phyloP scores from a whole-genome alignment of 768 basidiomycete genomes.

The Neoboletus magnificus region DNA sequence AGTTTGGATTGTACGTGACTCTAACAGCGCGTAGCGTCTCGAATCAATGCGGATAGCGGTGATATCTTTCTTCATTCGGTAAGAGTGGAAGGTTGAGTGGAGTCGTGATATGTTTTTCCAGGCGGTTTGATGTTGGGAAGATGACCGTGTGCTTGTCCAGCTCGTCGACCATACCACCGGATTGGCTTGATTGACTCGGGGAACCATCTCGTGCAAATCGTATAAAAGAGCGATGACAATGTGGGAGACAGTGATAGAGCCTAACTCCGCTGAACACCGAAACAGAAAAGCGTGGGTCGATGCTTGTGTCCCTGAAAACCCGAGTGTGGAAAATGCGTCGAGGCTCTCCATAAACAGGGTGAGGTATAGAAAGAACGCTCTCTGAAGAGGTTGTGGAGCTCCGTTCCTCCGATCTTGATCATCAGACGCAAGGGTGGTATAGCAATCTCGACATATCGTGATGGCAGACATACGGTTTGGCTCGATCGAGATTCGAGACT shows the following conservation, averaged over 20 bases:
- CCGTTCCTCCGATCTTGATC: not conserved
- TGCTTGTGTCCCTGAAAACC: not conserved
- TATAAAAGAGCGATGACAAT: not conserved
- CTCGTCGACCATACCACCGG: not conserved
- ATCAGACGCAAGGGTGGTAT: too few relatives aligned
- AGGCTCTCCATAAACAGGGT: not conserved
- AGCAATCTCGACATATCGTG: not conserved
- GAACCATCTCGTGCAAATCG: not conserved
- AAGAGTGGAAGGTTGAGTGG: not conserved
- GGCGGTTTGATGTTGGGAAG: too few relatives aligned
- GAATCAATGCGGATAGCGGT: not conserved
- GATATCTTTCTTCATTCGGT: not conserved
- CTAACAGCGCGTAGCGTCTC: constrained; percentile 1
- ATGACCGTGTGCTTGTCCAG: not conserved
- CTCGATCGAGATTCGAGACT: not conserved
- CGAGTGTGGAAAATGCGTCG: not conserved
- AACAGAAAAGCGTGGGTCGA: too few relatives aligned
- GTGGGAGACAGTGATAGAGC: not conserved
- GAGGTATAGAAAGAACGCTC: not conserved
- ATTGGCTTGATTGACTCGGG: not conserved
- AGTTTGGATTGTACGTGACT: not conserved
- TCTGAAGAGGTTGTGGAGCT: not conserved
- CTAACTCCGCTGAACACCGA: not conserved
- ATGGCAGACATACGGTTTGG: not conserved
- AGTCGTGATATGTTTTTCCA: too few relatives aligned